Evolutionary conservation across 2,329 filamentous ascomycete genomes (phyloP).

Genomic region (Zymoseptoria crescenta): DNA sequence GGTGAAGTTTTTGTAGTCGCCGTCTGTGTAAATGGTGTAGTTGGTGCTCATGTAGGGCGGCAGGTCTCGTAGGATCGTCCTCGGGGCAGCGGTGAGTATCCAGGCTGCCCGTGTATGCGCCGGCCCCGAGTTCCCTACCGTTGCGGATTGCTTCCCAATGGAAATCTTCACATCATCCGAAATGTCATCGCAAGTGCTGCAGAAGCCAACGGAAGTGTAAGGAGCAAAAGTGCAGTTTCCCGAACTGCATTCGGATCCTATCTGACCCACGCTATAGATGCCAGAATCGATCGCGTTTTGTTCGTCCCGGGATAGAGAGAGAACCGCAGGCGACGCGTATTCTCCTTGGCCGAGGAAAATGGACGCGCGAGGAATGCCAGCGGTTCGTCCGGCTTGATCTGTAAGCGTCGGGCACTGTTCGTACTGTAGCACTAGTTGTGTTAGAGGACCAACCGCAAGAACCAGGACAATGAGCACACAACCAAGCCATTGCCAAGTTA

Average conservation of each 20-base stretch:
- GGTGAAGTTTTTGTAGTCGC: not conserved
- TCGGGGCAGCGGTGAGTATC: not conserved
- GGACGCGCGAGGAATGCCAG: constrained; percentile 3
- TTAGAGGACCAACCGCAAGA: constrained; percentile 7
- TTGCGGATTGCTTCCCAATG: not conserved
- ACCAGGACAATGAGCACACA: constrained; percentile 4
- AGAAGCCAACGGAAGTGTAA: constrained; percentile 8
- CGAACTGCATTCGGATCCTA: constrained; percentile 1
- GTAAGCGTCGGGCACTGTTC: constrained; percentile 1
- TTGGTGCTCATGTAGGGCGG: not conserved
- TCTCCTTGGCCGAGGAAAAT: constrained; percentile 5
- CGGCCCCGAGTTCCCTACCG: not conserved
- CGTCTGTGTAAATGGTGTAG: not conserved
- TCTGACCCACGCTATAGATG: not conserved
- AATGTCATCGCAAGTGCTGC: constrained; percentile 5
- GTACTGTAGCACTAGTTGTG: constrained; percentile 10
- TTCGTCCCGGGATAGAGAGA: not conserved
- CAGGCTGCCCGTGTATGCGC: not conserved
- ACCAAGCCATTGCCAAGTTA: constrained; percentile 7
- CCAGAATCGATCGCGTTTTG: constrained; percentile 5
- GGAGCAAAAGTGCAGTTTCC: constrained; percentile 7
- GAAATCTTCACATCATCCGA: not conserved
- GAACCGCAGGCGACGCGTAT: not conserved
- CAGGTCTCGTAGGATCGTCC: not conserved
- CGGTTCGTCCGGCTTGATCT: not conserved